Evolutionary conservation across 2,329 filamentous ascomycete species (phyloP).

Genomic region (Clarireedia hainanense): DNA sequence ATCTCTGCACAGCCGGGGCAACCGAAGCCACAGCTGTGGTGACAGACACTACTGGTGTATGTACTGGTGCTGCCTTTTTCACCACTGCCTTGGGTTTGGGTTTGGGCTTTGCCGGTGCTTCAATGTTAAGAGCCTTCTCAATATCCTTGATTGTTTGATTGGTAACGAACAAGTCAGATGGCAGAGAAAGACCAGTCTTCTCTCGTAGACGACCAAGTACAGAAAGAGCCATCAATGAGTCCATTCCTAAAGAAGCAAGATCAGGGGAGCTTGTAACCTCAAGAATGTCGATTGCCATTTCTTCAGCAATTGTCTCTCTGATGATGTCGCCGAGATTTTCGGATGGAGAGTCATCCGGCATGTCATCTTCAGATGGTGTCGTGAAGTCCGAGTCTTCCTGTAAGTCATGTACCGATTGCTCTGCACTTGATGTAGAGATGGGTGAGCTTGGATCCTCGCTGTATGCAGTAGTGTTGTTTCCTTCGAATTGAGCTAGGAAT

Average conservation of each 20-base stretch:
- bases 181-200: conserved; percentile 44
- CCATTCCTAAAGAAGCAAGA: conserved; percentile 49
- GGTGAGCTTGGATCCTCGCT: conserved; percentile 7
- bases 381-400: conserved; percentile 29
- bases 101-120: conserved; percentile 12
- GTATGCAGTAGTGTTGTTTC: conserved; percentile 9
- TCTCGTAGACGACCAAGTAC: conserved; percentile 48
- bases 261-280: conserved; percentile 49
- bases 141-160: conserved; percentile 58
- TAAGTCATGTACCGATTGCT: conserved; percentile 2
- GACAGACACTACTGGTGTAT: conserved; percentile 26
- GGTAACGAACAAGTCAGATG: conserved; percentile 52
- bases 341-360: conserved; percentile 40
- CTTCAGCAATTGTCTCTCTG: conserved; percentile 59
- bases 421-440: not conserved
- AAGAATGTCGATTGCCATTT: conserved; percentile 63
- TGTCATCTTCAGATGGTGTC: conserved; percentile 41
- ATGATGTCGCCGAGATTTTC: conserved; percentile 44
- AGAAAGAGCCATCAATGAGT: conserved; percentile 49
- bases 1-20: conserved; percentile 16
- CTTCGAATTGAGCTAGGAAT: conserved; percentile 35
- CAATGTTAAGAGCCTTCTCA: conserved; percentile 52
- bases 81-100: conserved; percentile 15
- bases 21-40: conserved; percentile 38
- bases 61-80: not conserved